These are phyloP conservation scores for Jasminum sambac DNA, from an alignment of 257 asterid genomes.

Conservation along the genomic window DNA sequence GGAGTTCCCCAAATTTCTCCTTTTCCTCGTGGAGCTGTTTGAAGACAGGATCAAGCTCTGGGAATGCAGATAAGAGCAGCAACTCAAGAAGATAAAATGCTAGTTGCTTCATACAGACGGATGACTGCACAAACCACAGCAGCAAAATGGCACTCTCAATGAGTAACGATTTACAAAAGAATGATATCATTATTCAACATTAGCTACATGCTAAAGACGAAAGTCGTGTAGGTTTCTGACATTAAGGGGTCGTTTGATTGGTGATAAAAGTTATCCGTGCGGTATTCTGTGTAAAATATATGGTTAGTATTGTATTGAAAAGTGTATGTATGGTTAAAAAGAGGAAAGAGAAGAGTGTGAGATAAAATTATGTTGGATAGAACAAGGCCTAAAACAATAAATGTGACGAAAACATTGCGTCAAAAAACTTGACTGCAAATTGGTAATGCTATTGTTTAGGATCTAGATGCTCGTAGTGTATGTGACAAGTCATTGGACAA, in stretches of 20 bases:
- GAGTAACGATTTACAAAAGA: slow-evolving; percentile 18
- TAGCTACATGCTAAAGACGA: background rate
- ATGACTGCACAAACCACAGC: slow-evolving; percentile 48
- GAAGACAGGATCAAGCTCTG: slow-evolving; percentile 72
- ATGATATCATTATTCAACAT: background rate
- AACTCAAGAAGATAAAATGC: slow-evolving; percentile 78
- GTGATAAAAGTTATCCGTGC: background rate
- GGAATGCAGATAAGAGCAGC: slow-evolving; percentile 76
- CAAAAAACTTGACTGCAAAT: too few relatives aligned
- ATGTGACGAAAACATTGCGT: too few relatives aligned
- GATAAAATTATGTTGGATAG: too few relatives aligned
- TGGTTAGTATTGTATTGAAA: too few relatives aligned
- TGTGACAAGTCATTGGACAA: too few relatives aligned
- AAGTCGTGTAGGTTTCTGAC: background rate
- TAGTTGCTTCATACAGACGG: slow-evolving; percentile 78
- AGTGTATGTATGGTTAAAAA: too few relatives aligned
- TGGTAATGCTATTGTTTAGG: too few relatives aligned
- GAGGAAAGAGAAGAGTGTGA: too few relatives aligned
- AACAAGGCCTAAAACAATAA: too few relatives aligned
- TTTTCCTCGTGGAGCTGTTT: slow-evolving; percentile 59
- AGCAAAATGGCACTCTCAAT: slow-evolving; percentile 9
- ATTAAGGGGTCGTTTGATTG: too few relatives aligned
- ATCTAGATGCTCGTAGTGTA: too few relatives aligned
- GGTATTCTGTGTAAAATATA: too few relatives aligned
- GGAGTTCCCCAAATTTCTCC: slow-evolving; percentile 63